Percentiles rank a stretch among this genome's conserved stretches.
Conservation (phyloP, 345 rosid species). For the Citrus trifoliata region DNA sequence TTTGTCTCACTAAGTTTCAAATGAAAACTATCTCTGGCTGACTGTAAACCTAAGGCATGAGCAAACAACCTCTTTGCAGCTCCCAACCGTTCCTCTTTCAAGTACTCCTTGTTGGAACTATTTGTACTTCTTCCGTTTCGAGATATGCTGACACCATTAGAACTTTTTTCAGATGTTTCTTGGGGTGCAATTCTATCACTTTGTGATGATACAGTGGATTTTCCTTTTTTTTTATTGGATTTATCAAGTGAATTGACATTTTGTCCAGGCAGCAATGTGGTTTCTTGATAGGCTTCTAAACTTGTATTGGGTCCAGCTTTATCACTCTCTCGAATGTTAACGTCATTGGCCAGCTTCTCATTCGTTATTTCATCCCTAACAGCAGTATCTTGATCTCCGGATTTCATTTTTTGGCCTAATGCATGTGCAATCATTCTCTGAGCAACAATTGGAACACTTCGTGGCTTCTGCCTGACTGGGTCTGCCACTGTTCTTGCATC, state of each 20-base stretch:
- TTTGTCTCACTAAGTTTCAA: constrained; percentile 27
- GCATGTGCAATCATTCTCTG: constrained; percentile 82
- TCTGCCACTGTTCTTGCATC: constrained; percentile 35
- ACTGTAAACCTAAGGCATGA: constrained; percentile 52
- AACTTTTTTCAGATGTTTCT: constrained; percentile 21
- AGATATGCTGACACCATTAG: constrained; percentile 10
- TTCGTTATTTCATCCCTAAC: constrained; percentile 15
- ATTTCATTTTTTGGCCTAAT: constrained; percentile 45
- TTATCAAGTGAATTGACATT: constrained; percentile 1
- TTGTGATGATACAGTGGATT: constrained; percentile 8
- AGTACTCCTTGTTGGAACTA: constrained; percentile 30
- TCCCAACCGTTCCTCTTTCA: constrained; percentile 48
- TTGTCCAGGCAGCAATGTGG: constrained; percentile 1
- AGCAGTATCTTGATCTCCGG: constrained; percentile 8
- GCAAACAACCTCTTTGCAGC: constrained; percentile 73
- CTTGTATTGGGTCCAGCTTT: constrained; percentile 19
- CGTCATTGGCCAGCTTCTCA: constrained; percentile 14
- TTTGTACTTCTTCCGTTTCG: constrained; percentile 19
- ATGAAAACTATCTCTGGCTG: constrained; percentile 27
- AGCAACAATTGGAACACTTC: constrained; percentile 51
- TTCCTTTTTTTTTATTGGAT: constrained; percentile 13
- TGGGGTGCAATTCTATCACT: constrained; percentile 20
- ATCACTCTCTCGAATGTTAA: constrained; percentile 15
- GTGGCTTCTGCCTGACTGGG: constrained; percentile 40
- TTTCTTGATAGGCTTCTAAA: constrained; percentile 13